These are phyloP conservation scores for Podosphaera xanthii DNA, from an alignment of 2,329 filamentous ascomycete genomes.

Conservation along the genomic window DNA sequence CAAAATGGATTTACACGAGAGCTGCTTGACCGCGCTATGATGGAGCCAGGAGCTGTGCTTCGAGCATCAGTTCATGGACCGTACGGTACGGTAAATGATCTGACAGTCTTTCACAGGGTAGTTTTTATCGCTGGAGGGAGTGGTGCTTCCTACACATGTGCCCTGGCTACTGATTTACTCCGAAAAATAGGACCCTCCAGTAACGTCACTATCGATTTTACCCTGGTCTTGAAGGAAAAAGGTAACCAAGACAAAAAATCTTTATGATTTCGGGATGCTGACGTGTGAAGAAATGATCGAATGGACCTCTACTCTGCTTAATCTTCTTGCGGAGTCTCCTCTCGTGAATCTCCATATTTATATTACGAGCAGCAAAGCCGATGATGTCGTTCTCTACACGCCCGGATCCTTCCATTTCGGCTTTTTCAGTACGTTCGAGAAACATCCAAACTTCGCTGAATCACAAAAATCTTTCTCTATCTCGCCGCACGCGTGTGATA, in stretches of 20 bases:
- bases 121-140: conserved; percentile 36
- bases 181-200: conserved; percentile 18
- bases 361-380: neutral
- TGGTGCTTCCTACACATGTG: conserved; percentile 34
- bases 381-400: neutral
- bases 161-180: conserved; percentile 23
- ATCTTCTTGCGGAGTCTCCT: conserved; percentile 7
- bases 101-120: conserved; percentile 28
- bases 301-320: conserved; percentile 11
- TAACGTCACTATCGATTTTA: conserved; percentile 21
- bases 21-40: conserved; percentile 26
- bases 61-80: conserved; percentile 32
- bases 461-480: neutral
- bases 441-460: neutral
- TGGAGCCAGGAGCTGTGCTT: conserved; percentile 25
- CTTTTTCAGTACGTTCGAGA: neutral
- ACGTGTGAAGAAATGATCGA: conserved; percentile 9
- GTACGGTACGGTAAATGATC: conserved; percentile 31
- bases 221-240: conserved; percentile 24
- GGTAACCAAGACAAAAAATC: conserved; percentile 14
- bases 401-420: neutral
- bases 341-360: neutral
- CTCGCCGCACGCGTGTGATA: neutral
- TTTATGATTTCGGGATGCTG: neutral
- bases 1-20: conserved; percentile 34